phyloP scores from a whole-genome alignment of 169 alveolate species.

The Babesia ovis region DNA sequence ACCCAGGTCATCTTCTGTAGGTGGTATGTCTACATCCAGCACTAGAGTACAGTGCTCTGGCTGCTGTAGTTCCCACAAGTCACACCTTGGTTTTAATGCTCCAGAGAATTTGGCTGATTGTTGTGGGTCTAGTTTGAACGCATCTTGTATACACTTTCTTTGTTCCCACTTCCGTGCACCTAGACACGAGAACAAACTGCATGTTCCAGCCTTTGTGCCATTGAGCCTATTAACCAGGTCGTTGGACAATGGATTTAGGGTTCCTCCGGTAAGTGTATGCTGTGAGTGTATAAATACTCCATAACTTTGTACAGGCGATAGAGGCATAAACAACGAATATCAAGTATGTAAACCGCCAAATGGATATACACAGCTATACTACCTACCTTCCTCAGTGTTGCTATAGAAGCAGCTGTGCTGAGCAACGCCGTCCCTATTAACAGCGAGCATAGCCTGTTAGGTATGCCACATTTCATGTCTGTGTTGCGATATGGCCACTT shows the following conservation, averaged over 20 bases:
- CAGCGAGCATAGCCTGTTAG: not conserved
- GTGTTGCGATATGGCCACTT: slow-evolving; percentile 6
- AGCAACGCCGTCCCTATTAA: slow-evolving; percentile 3
- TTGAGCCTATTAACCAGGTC: slow-evolving; percentile 9
- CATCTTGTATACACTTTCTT: slow-evolving; percentile 24
- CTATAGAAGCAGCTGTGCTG: not conserved
- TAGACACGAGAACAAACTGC: slow-evolving; percentile 41
- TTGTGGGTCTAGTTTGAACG: slow-evolving; percentile 28
- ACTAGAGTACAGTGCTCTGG: slow-evolving; percentile 35
- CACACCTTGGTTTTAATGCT: slow-evolving; percentile 48
- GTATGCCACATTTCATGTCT: slow-evolving; percentile 25
- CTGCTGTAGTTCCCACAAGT: slow-evolving; percentile 50
- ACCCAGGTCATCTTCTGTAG: not conserved
- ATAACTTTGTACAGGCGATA: no score
- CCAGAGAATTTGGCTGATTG: slow-evolving; percentile 44
- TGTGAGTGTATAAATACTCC: slow-evolving; percentile 5
- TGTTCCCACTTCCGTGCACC: slow-evolving; percentile 52
- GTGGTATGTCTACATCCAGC: slow-evolving; percentile 48
- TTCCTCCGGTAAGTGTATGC: slow-evolving; percentile 37
- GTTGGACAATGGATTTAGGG: not conserved
- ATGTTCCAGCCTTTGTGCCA: not conserved
- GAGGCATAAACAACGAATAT: not conserved
- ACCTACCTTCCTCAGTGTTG: slow-evolving; percentile 19
- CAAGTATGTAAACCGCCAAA: no score
- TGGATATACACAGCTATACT: no score